A percentile compares a stretch with the other conserved stretches of the same genome.
phyloP scores from a whole-genome alignment of 768 basidiomycete species.

The Lyophyllum decastes region DNA sequence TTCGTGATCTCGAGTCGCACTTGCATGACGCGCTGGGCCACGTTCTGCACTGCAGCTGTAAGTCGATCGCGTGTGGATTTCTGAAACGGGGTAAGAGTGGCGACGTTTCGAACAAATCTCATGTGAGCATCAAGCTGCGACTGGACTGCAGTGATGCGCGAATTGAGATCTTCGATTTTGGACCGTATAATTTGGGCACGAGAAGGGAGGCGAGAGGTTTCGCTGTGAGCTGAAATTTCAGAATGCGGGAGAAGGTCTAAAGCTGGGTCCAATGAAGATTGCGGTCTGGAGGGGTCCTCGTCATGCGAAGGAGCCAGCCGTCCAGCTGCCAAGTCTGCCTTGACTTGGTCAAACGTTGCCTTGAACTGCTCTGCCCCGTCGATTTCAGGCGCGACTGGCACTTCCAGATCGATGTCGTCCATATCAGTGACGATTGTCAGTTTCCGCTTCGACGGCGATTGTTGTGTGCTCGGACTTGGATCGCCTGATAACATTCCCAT shows the following conservation, averaged over 20 bases:
- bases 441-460: conserved; percentile 25
- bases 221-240: conserved; percentile 21
- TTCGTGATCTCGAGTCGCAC: conserved; percentile 74
- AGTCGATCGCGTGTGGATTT: conserved; percentile 81
- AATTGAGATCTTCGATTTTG: conserved; percentile 68
- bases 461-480: conserved; percentile 20
- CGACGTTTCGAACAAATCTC: conserved; percentile 78
- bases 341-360: conserved; percentile 84
- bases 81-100: conserved; percentile 86
- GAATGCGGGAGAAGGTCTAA: conserved; percentile 12
- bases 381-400: conserved; percentile 52
- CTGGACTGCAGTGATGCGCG: conserved; percentile 52
- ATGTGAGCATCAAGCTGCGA: conserved; percentile 66
- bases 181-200: conserved; percentile 59
- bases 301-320: conserved; percentile 30
- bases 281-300: conserved; percentile 12
- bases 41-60: conserved; percentile 53
- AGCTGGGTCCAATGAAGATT: not conserved
- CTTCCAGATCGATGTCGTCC: conserved; percentile 40
- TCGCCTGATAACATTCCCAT: conserved; percentile 42
- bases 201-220: conserved; percentile 40
- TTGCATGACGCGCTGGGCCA: conserved; percentile 65
- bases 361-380: conserved; percentile 71
- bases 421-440: conserved; percentile 29
- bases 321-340: conserved; percentile 75